Conservation (phyloP, 495 filamentous ascomycete species). For the Penicillium fimorum region DNA sequence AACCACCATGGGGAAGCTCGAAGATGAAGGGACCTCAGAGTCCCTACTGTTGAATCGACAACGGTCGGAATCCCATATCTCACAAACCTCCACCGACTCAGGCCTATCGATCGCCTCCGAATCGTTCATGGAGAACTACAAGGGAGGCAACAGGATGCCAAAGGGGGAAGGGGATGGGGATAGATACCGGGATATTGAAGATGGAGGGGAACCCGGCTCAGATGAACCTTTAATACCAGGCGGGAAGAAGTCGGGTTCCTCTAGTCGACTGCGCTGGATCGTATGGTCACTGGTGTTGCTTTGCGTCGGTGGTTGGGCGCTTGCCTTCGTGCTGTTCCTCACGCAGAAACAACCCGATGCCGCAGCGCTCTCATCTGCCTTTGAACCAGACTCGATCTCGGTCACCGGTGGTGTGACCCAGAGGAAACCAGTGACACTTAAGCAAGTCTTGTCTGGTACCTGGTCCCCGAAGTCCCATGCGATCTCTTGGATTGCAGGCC, state of each 20-base stretch:
- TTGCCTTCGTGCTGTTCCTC: slow-evolving; percentile 75
- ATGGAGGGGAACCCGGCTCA: slow-evolving; percentile 25
- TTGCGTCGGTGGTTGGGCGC: slow-evolving; percentile 73
- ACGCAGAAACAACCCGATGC: slow-evolving; percentile 41
- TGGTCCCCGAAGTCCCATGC: slow-evolving; percentile 69
- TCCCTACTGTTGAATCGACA: slow-evolving; percentile 28
- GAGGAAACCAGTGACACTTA: slow-evolving; percentile 76
- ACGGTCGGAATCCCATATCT: slow-evolving; percentile 30
- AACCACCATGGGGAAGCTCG: slow-evolving; percentile 33
- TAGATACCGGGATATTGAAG: slow-evolving; percentile 43
- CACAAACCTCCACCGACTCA: slow-evolving; percentile 39
- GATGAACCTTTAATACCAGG: slow-evolving; percentile 32
- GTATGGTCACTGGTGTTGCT: slow-evolving; percentile 67
- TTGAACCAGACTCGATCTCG: slow-evolving; percentile 62
- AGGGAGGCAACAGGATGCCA: slow-evolving; percentile 17
- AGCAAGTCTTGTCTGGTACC: slow-evolving; percentile 70
- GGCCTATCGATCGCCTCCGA: slow-evolving; percentile 39
- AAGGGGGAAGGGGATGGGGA: slow-evolving; percentile 14
- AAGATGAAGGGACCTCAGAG: slow-evolving; percentile 29
- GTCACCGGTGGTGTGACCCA: slow-evolving; percentile 62
- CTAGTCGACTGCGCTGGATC: slow-evolving; percentile 53
- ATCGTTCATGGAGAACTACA: slow-evolving; percentile 31
- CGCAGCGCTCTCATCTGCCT: slow-evolving; percentile 22
- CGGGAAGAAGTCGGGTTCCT: slow-evolving; percentile 22
- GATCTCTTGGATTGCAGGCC: slow-evolving; percentile 85